These are phyloP conservation scores for Cladosporium phlei DNA, from an alignment of 2,329 filamentous ascomycete genomes.

Conservation along the genomic window DNA sequence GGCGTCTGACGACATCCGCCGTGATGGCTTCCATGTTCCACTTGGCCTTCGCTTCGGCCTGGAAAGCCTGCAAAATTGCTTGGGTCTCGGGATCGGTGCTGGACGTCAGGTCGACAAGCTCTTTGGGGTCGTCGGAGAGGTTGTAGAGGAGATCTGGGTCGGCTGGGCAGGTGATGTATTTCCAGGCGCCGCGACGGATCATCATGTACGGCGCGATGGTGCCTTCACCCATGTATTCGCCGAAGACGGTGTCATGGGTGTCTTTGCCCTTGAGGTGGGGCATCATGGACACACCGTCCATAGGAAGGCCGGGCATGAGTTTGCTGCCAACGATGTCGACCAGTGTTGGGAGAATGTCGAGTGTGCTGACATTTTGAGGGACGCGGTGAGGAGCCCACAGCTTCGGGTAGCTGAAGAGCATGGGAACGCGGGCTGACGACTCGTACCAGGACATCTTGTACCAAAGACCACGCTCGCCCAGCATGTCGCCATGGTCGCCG, in stretches of 20 bases:
- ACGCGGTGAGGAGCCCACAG: conserved; percentile 72
- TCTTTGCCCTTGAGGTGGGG: conserved; percentile 67
- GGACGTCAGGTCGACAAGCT: conserved; percentile 65
- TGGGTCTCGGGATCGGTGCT: conserved; percentile 36
- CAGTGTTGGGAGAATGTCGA: conserved; percentile 85
- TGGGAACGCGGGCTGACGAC: conserved; percentile 80
- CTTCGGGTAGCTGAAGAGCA: conserved; percentile 76
- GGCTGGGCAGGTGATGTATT: conserved; percentile 80
- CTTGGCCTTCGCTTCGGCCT: conserved; percentile 64
- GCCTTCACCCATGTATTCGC: conserved; percentile 92
- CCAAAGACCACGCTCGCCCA: conserved; percentile 87
- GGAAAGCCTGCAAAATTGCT: conserved; percentile 55
- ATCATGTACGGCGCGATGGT: conserved; percentile 87
- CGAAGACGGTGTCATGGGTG: conserved; percentile 80
- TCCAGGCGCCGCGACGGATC: conserved; percentile 86
- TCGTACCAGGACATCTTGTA: conserved; percentile 99
- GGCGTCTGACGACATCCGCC: conserved; percentile 66
- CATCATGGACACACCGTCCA: conserved; percentile 77
- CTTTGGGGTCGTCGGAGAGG: conserved; percentile 67
- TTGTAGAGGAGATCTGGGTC: conserved; percentile 85
- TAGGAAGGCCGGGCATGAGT: conserved; percentile 65
- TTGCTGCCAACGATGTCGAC: conserved; percentile 74
- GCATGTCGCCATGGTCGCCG: conserved; percentile 93
- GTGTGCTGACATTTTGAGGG: conserved; percentile 78
- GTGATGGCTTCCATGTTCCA: conserved; percentile 83